phyloP scores from a whole-genome alignment of 2,329 filamentous ascomycete species.

The Stemphylium vesicarium region DNA sequence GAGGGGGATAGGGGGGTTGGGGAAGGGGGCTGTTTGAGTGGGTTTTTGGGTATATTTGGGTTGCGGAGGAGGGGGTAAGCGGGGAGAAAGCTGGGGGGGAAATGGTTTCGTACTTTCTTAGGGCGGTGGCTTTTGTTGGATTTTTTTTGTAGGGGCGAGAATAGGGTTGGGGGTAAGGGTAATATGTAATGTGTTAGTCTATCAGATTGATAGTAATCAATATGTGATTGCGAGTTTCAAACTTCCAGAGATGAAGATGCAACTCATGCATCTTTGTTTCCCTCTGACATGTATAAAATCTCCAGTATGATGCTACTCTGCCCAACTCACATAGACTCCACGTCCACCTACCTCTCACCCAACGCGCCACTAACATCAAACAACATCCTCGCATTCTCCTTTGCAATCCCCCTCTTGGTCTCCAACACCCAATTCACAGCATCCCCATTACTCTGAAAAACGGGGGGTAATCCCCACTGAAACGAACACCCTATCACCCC shows the following conservation, averaged over 20 bases:
- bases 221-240: no score
- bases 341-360: not conserved
- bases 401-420: not conserved
- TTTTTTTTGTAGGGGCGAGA: no score
- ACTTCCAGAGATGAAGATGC: no score
- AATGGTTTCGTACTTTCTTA: no score
- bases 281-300: no score
- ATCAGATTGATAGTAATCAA: no score
- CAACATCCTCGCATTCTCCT: not conserved
- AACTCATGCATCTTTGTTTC: no score
- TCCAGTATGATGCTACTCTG: no score
- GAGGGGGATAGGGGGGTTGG: not conserved
- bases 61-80: not conserved
- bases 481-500: not conserved
- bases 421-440: not conserved
- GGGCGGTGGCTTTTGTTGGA: no score
- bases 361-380: not conserved
- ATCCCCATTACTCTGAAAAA: not conserved
- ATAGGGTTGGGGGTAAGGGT: no score
- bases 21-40: slow-evolving; percentile 9
- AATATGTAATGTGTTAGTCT: not conserved
- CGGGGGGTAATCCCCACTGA: not conserved
- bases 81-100: no score
- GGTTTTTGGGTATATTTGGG: slow-evolving; percentile 1
- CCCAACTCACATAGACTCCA: not conserved